Percentiles rank a stretch among this genome's conserved stretches.
These are phyloP conservation scores for Fusarium clavum DNA, from an alignment of 2,329 filamentous ascomycete species.

Conservation along the genomic window DNA sequence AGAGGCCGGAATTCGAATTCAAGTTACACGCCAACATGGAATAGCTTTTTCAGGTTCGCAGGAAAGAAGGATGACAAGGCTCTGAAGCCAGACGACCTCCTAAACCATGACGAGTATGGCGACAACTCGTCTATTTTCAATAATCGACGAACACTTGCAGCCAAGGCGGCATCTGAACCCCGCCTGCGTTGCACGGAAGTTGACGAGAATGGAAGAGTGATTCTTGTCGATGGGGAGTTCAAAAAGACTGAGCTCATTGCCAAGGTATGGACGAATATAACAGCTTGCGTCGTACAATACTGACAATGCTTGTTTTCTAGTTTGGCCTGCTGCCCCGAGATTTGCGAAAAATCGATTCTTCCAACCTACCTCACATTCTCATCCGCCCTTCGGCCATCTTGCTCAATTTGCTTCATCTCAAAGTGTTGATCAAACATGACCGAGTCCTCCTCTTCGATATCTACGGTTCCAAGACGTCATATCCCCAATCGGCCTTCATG, in stretches of 20 bases:
- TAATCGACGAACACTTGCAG: constrained; percentile 75
- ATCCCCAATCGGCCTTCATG: constrained; percentile 97
- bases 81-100: constrained; percentile 69
- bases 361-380: constrained; percentile 92
- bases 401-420: constrained; percentile 94
- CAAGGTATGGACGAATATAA: constrained; percentile 67
- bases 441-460: constrained; percentile 95
- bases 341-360: constrained; percentile 97
- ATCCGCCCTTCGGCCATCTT: constrained; percentile 93
- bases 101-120: constrained; percentile 68
- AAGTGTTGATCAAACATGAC: constrained; percentile 94
- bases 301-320: constrained; percentile 56
- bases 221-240: constrained; percentile 93
- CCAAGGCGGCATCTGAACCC: constrained; percentile 85
- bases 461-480: constrained; percentile 93
- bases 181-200: constrained; percentile 94
- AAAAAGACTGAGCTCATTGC: constrained; percentile 98
- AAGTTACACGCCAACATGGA: constrained; percentile 55
- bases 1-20: constrained; percentile 36
- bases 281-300: background rate
- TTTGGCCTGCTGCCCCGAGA: constrained; percentile 94
- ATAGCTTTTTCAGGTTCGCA: constrained; percentile 60
- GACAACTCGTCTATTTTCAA: constrained; percentile 70
- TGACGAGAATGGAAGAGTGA: constrained; percentile 90
- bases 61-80: constrained; percentile 54